A percentile compares a stretch with the other conserved stretches of the same genome.
Conservation (phyloP, 257 asterid genomes). For the Plantago major region DNA sequence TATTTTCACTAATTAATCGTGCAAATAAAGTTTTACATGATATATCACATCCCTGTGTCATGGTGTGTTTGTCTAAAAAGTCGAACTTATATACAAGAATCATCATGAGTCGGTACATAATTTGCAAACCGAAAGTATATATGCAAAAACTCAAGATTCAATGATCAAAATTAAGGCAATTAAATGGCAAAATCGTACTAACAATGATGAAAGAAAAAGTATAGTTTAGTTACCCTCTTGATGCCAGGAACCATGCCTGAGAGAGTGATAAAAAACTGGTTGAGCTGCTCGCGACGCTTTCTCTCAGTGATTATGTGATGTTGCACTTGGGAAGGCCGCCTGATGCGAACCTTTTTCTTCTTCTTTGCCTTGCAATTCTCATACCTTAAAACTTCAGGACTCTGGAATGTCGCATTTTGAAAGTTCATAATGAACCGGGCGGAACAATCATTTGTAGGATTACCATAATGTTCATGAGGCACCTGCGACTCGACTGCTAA, state of each 20-base stretch:
- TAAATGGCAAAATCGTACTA: background rate
- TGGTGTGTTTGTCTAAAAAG: background rate
- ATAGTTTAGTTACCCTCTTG: slow-evolving; percentile 6
- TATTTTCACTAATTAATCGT: too few species aligned
- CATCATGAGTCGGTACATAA: too few species aligned
- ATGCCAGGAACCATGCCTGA: slow-evolving; percentile 29
- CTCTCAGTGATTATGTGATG: slow-evolving; percentile 28
- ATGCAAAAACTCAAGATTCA: too few species aligned
- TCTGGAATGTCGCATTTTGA: slow-evolving; percentile 11
- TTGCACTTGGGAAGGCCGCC: slow-evolving; percentile 25
- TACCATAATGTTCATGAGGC: background rate
- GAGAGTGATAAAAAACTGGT: slow-evolving; percentile 26
- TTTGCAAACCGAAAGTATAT: too few species aligned
- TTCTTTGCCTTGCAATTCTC: slow-evolving; percentile 6
- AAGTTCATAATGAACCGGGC: slow-evolving; percentile 13
- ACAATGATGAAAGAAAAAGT: background rate
- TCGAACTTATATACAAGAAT: too few species aligned
- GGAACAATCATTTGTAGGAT: slow-evolving; percentile 12
- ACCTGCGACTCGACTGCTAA: background rate
- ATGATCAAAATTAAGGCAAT: too few species aligned
- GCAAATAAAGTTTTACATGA: background rate
- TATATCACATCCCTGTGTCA: too few species aligned
- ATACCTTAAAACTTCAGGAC: background rate
- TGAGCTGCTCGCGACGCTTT: slow-evolving; percentile 32
- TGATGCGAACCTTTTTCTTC: slow-evolving; percentile 18